Evolutionary conservation across 2,329 filamentous ascomycete genomes (phyloP).

Genomic region (Aspergillus quadricinctus): DNA sequence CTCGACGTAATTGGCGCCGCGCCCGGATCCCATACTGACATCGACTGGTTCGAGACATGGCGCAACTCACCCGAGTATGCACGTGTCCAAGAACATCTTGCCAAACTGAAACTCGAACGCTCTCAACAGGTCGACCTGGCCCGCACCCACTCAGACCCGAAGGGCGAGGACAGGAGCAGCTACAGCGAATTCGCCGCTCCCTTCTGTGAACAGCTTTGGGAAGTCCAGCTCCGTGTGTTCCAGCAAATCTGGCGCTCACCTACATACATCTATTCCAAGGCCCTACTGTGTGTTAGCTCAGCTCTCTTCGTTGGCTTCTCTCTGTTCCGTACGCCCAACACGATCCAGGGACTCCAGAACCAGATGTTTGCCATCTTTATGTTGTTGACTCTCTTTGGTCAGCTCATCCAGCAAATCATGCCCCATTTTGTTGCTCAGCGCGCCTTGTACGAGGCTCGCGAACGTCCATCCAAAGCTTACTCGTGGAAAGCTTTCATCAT

Average conservation of each 20-base stretch:
- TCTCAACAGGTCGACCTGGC: background rate
- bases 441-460: conserved; percentile 53
- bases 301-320: conserved; percentile 75
- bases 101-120: conserved; percentile 56
- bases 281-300: conserved; percentile 57
- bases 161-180: conserved; percentile 32
- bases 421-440: conserved; percentile 53
- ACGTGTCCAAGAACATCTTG: conserved; percentile 43
- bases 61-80: conserved; percentile 51
- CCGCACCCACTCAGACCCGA: conserved; percentile 30
- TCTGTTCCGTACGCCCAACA: conserved; percentile 68
- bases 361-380: conserved; percentile 86
- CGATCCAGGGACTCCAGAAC: conserved; percentile 76
- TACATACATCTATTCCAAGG: conserved; percentile 79
- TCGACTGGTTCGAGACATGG: conserved; percentile 53
- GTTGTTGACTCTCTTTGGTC: conserved; percentile 70
- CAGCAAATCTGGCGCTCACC: conserved; percentile 86
- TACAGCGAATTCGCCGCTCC: conserved; percentile 74
- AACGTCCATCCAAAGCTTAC: conserved; percentile 62
- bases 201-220: conserved; percentile 60
- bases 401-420: conserved; percentile 47
- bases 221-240: conserved; percentile 68
- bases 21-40: conserved; percentile 53
- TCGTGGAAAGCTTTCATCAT: conserved; percentile 67
- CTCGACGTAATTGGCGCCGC: conserved; percentile 52